phyloP scores from a whole-genome alignment of 2,329 filamentous ascomycete species.

The Alternaria arbusti region DNA sequence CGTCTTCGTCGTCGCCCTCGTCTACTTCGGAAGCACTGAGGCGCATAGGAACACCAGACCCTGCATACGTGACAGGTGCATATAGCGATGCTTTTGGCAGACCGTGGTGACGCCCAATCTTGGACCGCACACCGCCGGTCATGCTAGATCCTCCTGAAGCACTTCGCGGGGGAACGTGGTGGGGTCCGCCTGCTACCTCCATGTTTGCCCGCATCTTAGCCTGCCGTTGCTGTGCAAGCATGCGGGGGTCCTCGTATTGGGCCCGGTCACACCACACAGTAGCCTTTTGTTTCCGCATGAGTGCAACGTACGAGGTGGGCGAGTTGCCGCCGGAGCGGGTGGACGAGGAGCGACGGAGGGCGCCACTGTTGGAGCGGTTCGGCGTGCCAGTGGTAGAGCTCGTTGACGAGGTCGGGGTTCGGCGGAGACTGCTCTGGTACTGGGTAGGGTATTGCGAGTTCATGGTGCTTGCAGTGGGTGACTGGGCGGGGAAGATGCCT shows the following conservation, averaged over 20 bases:
- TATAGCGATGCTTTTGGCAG: conserved; percentile 82
- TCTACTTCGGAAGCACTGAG: conserved; percentile 96
- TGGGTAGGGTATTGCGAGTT: conserved; percentile 43
- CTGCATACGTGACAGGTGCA: conserved; percentile 74
- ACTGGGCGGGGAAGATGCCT: conserved; percentile 38
- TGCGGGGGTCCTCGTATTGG: conserved; percentile 87
- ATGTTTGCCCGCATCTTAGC: conserved; percentile 86
- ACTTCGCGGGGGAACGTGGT: conserved; percentile 45
- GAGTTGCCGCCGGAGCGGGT: conserved; percentile 72
- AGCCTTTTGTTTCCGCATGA: conserved; percentile 96
- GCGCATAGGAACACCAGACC: conserved; percentile 86
- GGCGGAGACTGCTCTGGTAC: conserved; percentile 52
- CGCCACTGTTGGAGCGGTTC: conserved; percentile 59
- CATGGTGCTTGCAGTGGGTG: conserved; percentile 39
- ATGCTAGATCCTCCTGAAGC: conserved; percentile 48
- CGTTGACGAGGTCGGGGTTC: conserved; percentile 73
- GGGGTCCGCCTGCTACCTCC: conserved; percentile 73
- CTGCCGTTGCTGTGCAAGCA: conserved; percentile 81
- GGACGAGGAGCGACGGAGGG: conserved; percentile 75
- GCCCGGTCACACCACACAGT: conserved; percentile 98
- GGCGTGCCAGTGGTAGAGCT: conserved; percentile 63
- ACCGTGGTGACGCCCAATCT: conserved; percentile 81
- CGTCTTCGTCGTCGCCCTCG: conserved; percentile 81
- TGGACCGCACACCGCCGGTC: conserved; percentile 69
- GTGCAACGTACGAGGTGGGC: conserved; percentile 83